phyloP scores from a whole-genome alignment of 805 yeast genomes.

The Lachancea kluyveri region DNA sequence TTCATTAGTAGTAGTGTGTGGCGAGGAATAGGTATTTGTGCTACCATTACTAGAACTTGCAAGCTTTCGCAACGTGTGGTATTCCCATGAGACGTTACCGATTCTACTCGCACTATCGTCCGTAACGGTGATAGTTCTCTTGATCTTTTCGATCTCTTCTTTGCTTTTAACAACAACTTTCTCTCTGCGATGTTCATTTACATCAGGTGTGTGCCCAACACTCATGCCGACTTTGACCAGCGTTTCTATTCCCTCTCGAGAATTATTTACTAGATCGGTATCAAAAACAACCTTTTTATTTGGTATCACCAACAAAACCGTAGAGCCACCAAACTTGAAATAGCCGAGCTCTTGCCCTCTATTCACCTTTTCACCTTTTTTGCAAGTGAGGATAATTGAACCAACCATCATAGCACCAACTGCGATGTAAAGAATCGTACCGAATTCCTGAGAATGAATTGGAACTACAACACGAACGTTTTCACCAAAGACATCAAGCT shows the following conservation, averaged over 20 bases:
- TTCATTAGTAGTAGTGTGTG: background rate
- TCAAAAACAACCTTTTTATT: slow-evolving; percentile 52
- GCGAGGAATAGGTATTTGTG: background rate
- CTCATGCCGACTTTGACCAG: slow-evolving; percentile 87
- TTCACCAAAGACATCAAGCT: slow-evolving; percentile 88
- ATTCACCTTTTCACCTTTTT: slow-evolving; percentile 48
- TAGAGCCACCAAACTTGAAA: slow-evolving; percentile 95
- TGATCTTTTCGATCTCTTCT: slow-evolving; percentile 23
- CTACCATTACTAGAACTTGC: no score
- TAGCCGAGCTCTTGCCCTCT: slow-evolving; percentile 88
- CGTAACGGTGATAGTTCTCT: slow-evolving; percentile 24
- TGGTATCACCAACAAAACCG: slow-evolving; percentile 64
- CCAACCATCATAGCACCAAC: slow-evolving; percentile 99
- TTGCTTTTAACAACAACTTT: slow-evolving; percentile 30
- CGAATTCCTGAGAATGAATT: slow-evolving; percentile 69
- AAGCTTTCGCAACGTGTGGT: slow-evolving; percentile 14
- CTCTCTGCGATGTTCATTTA: slow-evolving; percentile 43
- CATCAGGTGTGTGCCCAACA: slow-evolving; percentile 63
- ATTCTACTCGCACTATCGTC: slow-evolving; percentile 16
- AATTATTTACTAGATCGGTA: slow-evolving; percentile 63
- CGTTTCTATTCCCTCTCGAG: slow-evolving; percentile 69
- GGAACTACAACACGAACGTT: slow-evolving; percentile 77
- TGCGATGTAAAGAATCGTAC: slow-evolving; percentile 67
- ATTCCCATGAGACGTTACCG: slow-evolving; percentile 27
- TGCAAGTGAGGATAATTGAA: slow-evolving; percentile 65